A percentile compares a stretch with the other conserved stretches of the same genome.
phyloP scores from a whole-genome alignment of 768 basidiomycete genomes.

The Leccinum disarticulatum region DNA sequence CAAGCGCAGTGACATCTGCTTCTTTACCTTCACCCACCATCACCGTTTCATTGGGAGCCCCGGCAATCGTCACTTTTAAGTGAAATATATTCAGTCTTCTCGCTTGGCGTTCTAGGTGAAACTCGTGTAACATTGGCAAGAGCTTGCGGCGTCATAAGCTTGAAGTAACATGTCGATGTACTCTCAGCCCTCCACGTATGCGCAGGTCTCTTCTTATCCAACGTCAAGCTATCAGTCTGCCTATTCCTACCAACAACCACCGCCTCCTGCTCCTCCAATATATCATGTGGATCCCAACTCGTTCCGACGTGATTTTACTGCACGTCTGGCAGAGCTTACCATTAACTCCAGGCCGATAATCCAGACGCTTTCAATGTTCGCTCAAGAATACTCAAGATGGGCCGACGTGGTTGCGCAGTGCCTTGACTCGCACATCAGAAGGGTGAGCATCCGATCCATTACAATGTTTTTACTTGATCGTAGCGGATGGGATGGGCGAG shows the following conservation, averaged over 20 bases:
- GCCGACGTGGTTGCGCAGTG: slow-evolving; percentile 79
- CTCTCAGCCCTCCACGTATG: slow-evolving; percentile 50
- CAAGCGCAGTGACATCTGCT: slow-evolving; percentile 21
- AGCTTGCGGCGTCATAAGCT: slow-evolving; percentile 37
- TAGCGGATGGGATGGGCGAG: slow-evolving; percentile 29
- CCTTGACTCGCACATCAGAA: slow-evolving; percentile 79
- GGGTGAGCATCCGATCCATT: slow-evolving; percentile 63
- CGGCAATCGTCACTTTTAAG: slow-evolving; percentile 46
- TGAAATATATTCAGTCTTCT: slow-evolving; percentile 44
- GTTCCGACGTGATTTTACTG: slow-evolving; percentile 77
- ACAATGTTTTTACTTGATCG: slow-evolving; percentile 25
- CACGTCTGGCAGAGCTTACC: slow-evolving; percentile 75
- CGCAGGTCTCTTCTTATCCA: slow-evolving; percentile 17
- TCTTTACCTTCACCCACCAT: slow-evolving; percentile 49
- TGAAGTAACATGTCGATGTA: slow-evolving; percentile 59
- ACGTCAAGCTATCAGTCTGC: slow-evolving; percentile 47
- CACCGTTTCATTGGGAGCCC: slow-evolving; percentile 40
- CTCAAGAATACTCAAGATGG: slow-evolving; percentile 81
- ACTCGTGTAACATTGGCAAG: slow-evolving; percentile 33
- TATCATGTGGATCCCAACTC: slow-evolving; percentile 61
- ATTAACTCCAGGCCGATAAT: slow-evolving; percentile 96
- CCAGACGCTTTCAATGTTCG: slow-evolving; percentile 87
- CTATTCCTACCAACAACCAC: slow-evolving; percentile 50
- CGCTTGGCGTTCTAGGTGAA: slow-evolving; percentile 33
- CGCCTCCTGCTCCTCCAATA: slow-evolving; percentile 41